A percentile compares a stretch with the other conserved stretches of the same genome.
These are phyloP conservation scores for Aureobasidium namibiae DNA, from an alignment of 2,329 filamentous ascomycete species.

Conservation along the genomic window DNA sequence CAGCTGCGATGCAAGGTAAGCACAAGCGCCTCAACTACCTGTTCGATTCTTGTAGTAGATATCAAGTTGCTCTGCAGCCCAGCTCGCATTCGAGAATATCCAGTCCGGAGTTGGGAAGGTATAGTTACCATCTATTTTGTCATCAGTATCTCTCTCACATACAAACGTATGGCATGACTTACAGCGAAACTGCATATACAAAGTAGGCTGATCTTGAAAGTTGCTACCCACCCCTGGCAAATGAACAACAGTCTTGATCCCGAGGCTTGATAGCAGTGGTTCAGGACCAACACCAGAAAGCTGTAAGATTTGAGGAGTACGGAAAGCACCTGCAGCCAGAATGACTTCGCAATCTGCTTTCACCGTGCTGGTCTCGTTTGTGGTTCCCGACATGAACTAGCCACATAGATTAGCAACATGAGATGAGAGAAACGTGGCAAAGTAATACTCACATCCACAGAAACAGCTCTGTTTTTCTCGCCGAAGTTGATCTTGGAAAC, in stretches of 20 bases:
- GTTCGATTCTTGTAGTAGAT: constrained; percentile 5
- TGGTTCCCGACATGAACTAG: background rate
- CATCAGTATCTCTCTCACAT: background rate
- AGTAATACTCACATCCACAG: background rate
- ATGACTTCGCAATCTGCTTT: constrained; percentile 25
- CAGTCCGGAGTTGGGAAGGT: constrained; percentile 21
- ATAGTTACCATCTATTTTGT: constrained; percentile 16
- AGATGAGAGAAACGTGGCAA: too few relatives aligned
- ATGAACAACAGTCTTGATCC: constrained; percentile 23
- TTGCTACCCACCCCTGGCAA: constrained; percentile 27
- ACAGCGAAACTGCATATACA: constrained; percentile 10
- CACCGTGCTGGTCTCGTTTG: background rate
- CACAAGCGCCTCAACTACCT: constrained; percentile 16
- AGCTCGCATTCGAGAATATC: constrained; percentile 22
- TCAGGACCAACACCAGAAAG: constrained; percentile 22
- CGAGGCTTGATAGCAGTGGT: constrained; percentile 19
- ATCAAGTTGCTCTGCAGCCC: background rate
- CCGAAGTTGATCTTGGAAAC: constrained; percentile 16
- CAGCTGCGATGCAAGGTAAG: background rate
- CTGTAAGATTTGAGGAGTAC: constrained; percentile 28
- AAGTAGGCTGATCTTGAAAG: constrained; percentile 23
- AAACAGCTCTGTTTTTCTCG: background rate
- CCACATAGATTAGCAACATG: constrained; percentile 3
- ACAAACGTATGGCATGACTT: background rate
- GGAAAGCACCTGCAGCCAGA: constrained; percentile 28